These are phyloP conservation scores for Wallacemonas collosoma DNA, from an alignment of 208 protist genomes.

Conservation along the genomic window DNA sequence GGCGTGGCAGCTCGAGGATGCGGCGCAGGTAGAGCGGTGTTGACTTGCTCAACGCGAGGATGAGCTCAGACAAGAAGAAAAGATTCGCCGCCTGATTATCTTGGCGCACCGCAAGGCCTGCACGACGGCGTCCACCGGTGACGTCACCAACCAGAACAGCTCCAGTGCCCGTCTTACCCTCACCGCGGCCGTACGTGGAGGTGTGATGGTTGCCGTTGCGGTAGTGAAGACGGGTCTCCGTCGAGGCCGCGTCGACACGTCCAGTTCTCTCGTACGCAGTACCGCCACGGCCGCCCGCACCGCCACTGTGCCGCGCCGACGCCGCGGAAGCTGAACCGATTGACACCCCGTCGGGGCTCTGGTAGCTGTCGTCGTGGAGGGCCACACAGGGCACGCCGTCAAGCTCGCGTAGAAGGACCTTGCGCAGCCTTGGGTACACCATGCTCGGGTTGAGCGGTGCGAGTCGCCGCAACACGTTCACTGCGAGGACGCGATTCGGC, in stretches of 20 bases:
- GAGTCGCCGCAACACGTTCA: constrained; percentile 63
- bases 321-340: neutral
- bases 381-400: constrained; percentile 39
- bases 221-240: too few species aligned
- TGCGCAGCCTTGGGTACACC: constrained; percentile 74
- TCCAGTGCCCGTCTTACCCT: too few species aligned
- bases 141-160: neutral
- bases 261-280: too few species aligned
- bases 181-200: too few species aligned
- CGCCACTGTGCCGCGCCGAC: too few species aligned
- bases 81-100: constrained; percentile 25
- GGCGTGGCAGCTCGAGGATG: constrained; percentile 39
- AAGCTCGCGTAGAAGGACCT: constrained; percentile 56
- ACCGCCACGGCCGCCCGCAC: too few species aligned
- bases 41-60: constrained; percentile 34
- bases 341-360: neutral
- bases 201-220: too few species aligned
- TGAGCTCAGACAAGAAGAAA: constrained; percentile 37
- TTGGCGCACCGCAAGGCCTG: neutral
- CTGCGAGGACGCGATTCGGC: constrained; percentile 61
- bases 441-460: constrained; percentile 49
- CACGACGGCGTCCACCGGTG: neutral
- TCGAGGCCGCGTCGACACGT: too few species aligned
- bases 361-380: neutral
- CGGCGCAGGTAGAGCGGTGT: constrained; percentile 46